Conservation (phyloP, 164 flowering plant genomes). For the Chimonanthus praecox region DNA sequence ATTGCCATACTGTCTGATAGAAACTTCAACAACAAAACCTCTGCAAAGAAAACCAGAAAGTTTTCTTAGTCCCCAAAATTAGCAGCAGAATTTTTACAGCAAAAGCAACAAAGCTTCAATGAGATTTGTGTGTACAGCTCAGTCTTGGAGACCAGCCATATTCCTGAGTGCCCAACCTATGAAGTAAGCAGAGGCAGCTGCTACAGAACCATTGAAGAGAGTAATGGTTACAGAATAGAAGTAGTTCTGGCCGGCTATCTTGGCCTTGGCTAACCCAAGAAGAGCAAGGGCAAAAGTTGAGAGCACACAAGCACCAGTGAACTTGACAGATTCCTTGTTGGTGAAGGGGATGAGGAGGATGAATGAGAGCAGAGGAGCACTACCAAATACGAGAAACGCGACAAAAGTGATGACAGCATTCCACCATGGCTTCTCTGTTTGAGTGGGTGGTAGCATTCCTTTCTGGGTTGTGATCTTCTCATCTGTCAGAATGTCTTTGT, state of each 20-base stretch:
- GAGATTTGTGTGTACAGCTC: background rate
- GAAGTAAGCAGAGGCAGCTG: slow-evolving; percentile 49
- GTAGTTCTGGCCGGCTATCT: slow-evolving; percentile 42
- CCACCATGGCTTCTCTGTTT: slow-evolving; percentile 59
- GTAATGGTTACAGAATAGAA: slow-evolving; percentile 25
- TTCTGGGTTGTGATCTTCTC: slow-evolving; percentile 42
- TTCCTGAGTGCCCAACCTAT: slow-evolving; percentile 53
- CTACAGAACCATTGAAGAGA: slow-evolving; percentile 42
- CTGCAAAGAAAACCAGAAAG: too few species aligned
- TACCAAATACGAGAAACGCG: slow-evolving; percentile 45
- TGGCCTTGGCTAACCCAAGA: slow-evolving; percentile 51
- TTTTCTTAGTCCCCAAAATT: too few species aligned
- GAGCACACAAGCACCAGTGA: slow-evolving; percentile 45
- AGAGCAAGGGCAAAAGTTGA: slow-evolving; percentile 38
- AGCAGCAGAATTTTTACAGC: too few species aligned
- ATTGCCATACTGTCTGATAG: too few species aligned
- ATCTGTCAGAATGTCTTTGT: slow-evolving; percentile 45
- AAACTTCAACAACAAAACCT: too few species aligned
- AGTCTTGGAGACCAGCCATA: slow-evolving; percentile 33
- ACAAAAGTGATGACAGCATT: slow-evolving; percentile 46
- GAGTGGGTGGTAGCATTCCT: slow-evolving; percentile 38
- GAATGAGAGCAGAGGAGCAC: slow-evolving; percentile 59
- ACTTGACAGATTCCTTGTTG: slow-evolving; percentile 29
- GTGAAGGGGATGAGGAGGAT: slow-evolving; percentile 60
- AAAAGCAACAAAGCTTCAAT: too few species aligned